Conservation (phyloP, 2,329 filamentous ascomycete genomes). For the Hawksworthiomyces lignivorus region DNA sequence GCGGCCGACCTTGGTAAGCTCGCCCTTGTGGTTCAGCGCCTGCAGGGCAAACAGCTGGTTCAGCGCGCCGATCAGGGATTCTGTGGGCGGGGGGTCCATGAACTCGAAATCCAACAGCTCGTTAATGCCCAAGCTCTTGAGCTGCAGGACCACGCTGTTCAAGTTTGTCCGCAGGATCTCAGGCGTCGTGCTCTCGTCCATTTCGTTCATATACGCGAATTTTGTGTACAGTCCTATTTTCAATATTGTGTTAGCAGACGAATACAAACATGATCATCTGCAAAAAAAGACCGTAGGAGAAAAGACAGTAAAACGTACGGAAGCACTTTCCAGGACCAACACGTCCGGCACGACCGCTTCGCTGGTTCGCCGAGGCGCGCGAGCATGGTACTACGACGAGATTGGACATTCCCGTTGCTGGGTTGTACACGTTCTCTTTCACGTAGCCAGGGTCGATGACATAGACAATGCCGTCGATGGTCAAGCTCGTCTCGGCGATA, state of each 20-base stretch:
- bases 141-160: slow-evolving; percentile 70
- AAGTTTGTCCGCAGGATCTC: slow-evolving; percentile 91
- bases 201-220: slow-evolving; percentile 88
- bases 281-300: too few relatives aligned
- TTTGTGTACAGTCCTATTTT: slow-evolving; percentile 74
- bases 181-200: slow-evolving; percentile 84
- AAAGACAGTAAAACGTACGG: slow-evolving; percentile 37
- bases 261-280: neutral
- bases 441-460: slow-evolving; percentile 94
- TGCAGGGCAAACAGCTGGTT: slow-evolving; percentile 90
- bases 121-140: slow-evolving; percentile 88
- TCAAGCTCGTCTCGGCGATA: slow-evolving; percentile 92
- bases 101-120: slow-evolving; percentile 92
- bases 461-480: slow-evolving; percentile 92
- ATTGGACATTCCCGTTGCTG: slow-evolving; percentile 85
- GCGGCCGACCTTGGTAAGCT: slow-evolving; percentile 81
- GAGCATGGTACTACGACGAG: slow-evolving; percentile 87
- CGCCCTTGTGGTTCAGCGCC: slow-evolving; percentile 78
- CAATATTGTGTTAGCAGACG: neutral
- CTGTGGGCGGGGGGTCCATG: slow-evolving; percentile 85
- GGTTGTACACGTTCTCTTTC: slow-evolving; percentile 92
- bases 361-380: slow-evolving; percentile 84
- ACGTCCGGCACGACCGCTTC: slow-evolving; percentile 85
- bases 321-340: slow-evolving; percentile 91
- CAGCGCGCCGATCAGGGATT: slow-evolving; percentile 79